Base-by-base conservation (phyloP, 148 eudicot species). In the Suaeda aralocaspica region DNA sequence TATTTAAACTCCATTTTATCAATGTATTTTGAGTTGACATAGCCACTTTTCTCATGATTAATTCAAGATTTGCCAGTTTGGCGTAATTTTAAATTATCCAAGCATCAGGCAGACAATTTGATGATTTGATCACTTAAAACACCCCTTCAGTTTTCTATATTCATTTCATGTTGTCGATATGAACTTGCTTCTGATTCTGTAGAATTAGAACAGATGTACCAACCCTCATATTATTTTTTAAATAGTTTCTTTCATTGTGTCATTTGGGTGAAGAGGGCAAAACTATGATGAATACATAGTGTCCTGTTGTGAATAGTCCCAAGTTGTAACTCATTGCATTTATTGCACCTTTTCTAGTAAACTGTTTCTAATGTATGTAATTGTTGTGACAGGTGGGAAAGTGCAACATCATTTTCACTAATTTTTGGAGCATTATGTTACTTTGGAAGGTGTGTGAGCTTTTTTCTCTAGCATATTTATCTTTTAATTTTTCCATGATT, bases 331-430 rank as follows among this genome's bases (percentile, higher is more conserved):
- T 8, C 1, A 13, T 1, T 45, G 29, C n/a, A 44, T 56, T 10
- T 39, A 52, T 13, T 55, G 41, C 56, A 55, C 42, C 31, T 24
- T 2, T 13, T 62, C 18, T 29, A n/a, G 5, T 67, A 66, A 69
- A 33, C 52, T 42, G 78, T 74, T 64, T 83, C 24, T 87, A 84
- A 85, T 77, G 58, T 51, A 66, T 61, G 45, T 77, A 71, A 64
- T 78, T 82, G 18, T 77, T 64, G 64, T 82, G 72, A 85, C 95
- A 93, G 98, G 88, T 93, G 94, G 95, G 98, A 87, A 83, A 81
- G 89, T 64, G 96, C 88, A 36, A 71, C 90, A 31, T 51, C 90
- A 65, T 93, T 93, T 74, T 88, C 96, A 60, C 68, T 88, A 70
- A 73, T 78, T 72, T 70, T 93, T 42, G 96, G 96, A 79, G 92